Evolutionary conservation across 202 grass and related monocot genomes (phyloP).

Genomic region (Zizania palustris): DNA sequence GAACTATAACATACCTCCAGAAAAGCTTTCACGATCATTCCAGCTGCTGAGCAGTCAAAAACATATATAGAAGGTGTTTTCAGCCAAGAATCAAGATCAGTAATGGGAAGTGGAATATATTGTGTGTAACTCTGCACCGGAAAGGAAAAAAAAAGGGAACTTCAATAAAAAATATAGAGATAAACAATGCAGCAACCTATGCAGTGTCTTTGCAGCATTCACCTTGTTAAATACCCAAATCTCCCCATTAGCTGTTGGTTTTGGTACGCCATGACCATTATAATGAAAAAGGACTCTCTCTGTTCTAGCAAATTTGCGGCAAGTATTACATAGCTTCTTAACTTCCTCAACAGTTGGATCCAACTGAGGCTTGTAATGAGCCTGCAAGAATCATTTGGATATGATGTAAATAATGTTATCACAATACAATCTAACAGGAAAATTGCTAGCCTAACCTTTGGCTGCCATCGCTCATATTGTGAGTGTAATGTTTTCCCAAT

Average conservation of each 20-base stretch:
- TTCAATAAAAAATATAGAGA: conserved; percentile 18
- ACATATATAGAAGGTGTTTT: conserved; percentile 98
- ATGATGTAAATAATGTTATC: conserved; percentile 39
- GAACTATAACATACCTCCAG: conserved; percentile 65
- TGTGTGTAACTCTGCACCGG: conserved; percentile 90
- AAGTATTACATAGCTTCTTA: conserved; percentile 95
- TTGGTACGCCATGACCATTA: conserved; percentile 98
- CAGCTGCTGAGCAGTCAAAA: conserved; percentile 96
- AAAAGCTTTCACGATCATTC: conserved; percentile 89
- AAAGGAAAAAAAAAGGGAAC: conserved; percentile 37
- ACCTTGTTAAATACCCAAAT: conserved; percentile 99
- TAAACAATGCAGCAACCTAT: conserved; percentile 39
- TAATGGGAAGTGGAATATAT: conserved; percentile 94
- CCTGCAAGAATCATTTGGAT: conserved; percentile 45
- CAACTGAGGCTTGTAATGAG: conserved; percentile 88
- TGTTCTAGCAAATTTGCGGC: conserved; percentile 97
- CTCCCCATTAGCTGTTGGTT: conserved; percentile 91
- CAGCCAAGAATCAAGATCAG: conserved; percentile 96
- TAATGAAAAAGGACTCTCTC: conserved; percentile 99
- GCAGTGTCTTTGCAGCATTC: conserved; percentile 34
- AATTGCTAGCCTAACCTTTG: conserved; percentile 65
- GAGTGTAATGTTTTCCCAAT: conserved; percentile 96
- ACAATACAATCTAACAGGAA: conserved; percentile 19
- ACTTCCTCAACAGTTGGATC: conserved; percentile 96
- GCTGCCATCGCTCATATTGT: conserved; percentile 98